phyloP scores from a whole-genome alignment of 2,329 filamentous ascomycete species.

The Pseudogymnoascus sp. region DNA sequence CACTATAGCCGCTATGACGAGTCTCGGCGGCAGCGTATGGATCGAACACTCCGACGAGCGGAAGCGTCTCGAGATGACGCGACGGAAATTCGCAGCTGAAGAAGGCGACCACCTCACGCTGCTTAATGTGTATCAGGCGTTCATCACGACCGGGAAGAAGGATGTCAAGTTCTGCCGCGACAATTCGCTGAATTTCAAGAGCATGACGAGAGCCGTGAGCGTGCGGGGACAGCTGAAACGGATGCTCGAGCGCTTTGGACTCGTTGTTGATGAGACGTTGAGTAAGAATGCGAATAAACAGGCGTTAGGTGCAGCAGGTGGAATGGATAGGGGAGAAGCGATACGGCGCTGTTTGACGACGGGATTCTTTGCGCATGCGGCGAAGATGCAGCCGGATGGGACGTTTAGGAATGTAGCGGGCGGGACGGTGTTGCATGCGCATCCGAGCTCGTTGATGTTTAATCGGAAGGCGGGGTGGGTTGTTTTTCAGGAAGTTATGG shows the following conservation, averaged over 20 bases:
- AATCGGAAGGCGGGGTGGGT: constrained; percentile 96
- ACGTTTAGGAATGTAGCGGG: constrained; percentile 81
- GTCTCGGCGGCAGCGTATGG: constrained; percentile 74
- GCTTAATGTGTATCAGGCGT: constrained; percentile 87
- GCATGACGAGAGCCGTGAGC: constrained; percentile 72
- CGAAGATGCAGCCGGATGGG: constrained; percentile 88
- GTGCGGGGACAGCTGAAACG: constrained; percentile 79
- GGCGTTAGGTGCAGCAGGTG: constrained; percentile 30
- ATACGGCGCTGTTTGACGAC: constrained; percentile 79
- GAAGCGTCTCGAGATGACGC: constrained; percentile 63
- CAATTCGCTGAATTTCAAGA: constrained; percentile 79
- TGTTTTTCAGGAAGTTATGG: constrained; percentile 86
- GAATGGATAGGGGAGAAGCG: constrained; percentile 53
- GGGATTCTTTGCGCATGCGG: constrained; percentile 89
- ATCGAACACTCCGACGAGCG: constrained; percentile 71
- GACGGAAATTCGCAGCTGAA: constrained; percentile 78
- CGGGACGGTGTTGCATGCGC: constrained; percentile 69
- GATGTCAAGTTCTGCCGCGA: constrained; percentile 81
- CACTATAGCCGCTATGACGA: constrained; percentile 90
- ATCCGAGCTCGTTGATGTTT: constrained; percentile 91
- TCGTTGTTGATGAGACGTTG: constrained; percentile 59
- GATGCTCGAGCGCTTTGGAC: constrained; percentile 77
- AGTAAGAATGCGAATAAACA: constrained; percentile 28
- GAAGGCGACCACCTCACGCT: constrained; percentile 92
- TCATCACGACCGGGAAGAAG: constrained; percentile 74